Percentiles rank a stretch among this genome's conserved stretches.
Evolutionary conservation across 2,329 filamentous ascomycete genomes (phyloP).

Genomic region (Trichoderma brevicompactum): DNA sequence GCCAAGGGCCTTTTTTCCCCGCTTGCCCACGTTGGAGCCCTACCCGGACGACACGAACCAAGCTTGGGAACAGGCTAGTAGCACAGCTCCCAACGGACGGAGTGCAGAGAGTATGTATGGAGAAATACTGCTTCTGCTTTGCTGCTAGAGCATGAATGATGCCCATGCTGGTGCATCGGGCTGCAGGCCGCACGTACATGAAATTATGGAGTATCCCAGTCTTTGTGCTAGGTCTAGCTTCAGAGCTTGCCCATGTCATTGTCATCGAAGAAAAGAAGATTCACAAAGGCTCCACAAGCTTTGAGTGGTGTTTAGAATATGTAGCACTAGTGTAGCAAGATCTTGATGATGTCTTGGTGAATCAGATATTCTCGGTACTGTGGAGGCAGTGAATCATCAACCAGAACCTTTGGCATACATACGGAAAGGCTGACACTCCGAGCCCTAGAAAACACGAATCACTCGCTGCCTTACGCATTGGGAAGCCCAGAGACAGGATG

Average conservation of each 20-base stretch:
- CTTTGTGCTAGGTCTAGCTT: not conserved
- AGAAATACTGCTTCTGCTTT: not conserved
- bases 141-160: slow-evolving; percentile 14
- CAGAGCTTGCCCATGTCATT: not conserved
- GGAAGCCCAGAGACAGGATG: not conserved
- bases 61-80: not conserved
- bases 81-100: not conserved
- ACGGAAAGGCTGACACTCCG: not conserved
- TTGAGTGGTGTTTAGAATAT: not conserved
- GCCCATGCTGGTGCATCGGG: slow-evolving; percentile 25
- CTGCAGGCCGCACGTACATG: slow-evolving; percentile 26
- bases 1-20: not conserved
- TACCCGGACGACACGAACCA: slow-evolving; percentile 5
- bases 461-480: not conserved
- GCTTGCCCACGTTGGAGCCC: slow-evolving; percentile 17
- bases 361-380: not conserved
- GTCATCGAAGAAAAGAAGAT: not conserved
- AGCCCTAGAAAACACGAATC: not conserved
- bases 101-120: slow-evolving; percentile 1
- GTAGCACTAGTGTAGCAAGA: not conserved
- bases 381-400: too few relatives aligned
- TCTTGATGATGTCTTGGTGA: not conserved
- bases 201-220: slow-evolving; percentile 26
- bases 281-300: slow-evolving; percentile 8
- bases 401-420: too few relatives aligned